Conservation (phyloP, 495 filamentous ascomycete genomes). For the Trichoderma reesei region DNA sequence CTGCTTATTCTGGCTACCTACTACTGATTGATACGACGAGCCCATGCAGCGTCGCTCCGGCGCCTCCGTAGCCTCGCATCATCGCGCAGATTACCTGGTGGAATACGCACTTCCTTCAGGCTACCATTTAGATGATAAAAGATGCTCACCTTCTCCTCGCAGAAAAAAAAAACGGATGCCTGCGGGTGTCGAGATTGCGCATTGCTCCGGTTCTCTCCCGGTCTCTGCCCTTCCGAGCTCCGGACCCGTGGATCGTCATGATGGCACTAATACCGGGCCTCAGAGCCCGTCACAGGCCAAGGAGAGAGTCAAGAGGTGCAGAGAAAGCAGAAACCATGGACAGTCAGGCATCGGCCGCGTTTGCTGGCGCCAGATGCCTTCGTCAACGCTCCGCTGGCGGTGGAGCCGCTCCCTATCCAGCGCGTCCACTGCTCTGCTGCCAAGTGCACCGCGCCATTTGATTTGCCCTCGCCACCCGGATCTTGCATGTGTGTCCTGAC, state of each 20-base stretch:
- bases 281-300: not conserved
- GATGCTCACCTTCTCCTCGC: no score
- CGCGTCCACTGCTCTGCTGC: not conserved
- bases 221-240: no score
- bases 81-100: not conserved
- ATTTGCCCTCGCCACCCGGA: not conserved
- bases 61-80: slow-evolving; percentile 1
- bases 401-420: not conserved
- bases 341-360: not conserved
- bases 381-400: not conserved
- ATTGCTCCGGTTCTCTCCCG: no score
- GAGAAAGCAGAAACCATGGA: not conserved
- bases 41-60: not conserved
- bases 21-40: not conserved
- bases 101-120: no score
- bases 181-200: not conserved
- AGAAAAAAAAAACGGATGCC: not conserved
- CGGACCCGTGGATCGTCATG: no score
- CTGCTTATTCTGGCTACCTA: not conserved
- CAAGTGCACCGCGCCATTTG: not conserved
- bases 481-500: not conserved
- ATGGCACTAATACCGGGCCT: no score
- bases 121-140: no score
- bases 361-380: not conserved
- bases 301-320: not conserved